These are phyloP conservation scores for Ichthyophthirius multifiliis DNA, from an alignment of 169 alveolate species.

Conservation along the genomic window DNA sequence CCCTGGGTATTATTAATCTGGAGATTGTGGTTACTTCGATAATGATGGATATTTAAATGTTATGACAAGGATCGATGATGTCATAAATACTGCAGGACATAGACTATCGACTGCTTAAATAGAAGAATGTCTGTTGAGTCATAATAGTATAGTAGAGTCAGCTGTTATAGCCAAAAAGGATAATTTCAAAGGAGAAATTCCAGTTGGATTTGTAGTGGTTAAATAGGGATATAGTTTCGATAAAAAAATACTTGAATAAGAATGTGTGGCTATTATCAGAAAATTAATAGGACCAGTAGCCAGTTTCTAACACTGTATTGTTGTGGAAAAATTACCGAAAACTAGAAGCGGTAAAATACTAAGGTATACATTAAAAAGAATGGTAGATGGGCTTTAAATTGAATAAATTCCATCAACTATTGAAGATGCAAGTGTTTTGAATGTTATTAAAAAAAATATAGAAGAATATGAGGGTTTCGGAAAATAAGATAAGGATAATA, in stretches of 20 bases:
- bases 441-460: conserved; percentile 40
- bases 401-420: conserved; percentile 80
- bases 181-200: conserved; percentile 83
- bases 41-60: conserved; percentile 80
- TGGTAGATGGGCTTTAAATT: conserved; percentile 65
- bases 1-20: conserved; percentile 62
- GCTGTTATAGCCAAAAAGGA: conserved; percentile 83
- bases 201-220: conserved; percentile 81
- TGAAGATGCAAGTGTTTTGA: conserved; percentile 71
- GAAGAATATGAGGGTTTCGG: background rate
- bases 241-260: conserved; percentile 44
- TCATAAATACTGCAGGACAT: conserved; percentile 87
- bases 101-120: conserved; percentile 80
- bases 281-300: conserved; percentile 86
- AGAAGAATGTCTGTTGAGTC: conserved; percentile 80
- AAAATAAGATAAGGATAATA: background rate
- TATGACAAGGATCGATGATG: conserved; percentile 88
- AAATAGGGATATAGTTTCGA: conserved; percentile 50
- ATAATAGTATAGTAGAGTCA: conserved; percentile 74
- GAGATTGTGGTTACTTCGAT: conserved; percentile 77
- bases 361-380: conserved; percentile 73
- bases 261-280: conserved; percentile 66
- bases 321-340: conserved; percentile 78
- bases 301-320: conserved; percentile 57
- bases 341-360: conserved; percentile 84